Percentiles rank a stretch among this genome's conserved stretches.
Conservation (phyloP, 805 yeast genomes). For the Candida ponderosae region DNA sequence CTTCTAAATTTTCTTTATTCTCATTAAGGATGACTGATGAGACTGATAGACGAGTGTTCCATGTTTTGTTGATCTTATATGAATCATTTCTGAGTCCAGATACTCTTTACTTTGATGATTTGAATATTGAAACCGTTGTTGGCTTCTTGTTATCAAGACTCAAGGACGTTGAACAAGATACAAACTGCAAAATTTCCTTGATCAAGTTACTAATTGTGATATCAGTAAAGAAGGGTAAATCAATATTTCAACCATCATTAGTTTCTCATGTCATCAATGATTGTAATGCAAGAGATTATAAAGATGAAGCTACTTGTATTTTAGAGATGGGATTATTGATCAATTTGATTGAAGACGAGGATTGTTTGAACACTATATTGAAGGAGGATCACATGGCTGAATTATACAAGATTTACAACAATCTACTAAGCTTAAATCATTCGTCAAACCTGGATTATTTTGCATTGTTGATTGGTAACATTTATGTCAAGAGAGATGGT, state of each 20-base stretch:
- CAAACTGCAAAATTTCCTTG: constrained; percentile 1
- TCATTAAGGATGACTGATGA: not conserved
- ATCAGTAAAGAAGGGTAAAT: constrained; percentile 6
- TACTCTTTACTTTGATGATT: not conserved
- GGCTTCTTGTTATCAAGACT: not conserved
- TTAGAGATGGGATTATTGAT: constrained; percentile 15
- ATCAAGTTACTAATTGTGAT: constrained; percentile 13
- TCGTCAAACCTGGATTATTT: constrained; percentile 8
- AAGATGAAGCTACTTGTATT: constrained; percentile 8
- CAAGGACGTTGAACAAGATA: not conserved
- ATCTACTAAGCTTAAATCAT: not conserved
- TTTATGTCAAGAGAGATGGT: constrained; percentile 3
- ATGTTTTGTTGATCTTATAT: constrained; percentile 8
- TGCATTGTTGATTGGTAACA: constrained; percentile 11
- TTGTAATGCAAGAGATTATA: not conserved
- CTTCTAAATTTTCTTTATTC: not conserved
- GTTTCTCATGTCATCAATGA: not conserved
- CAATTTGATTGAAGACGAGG: constrained; percentile 10
- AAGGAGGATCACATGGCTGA: not conserved
- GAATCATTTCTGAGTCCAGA: constrained; percentile 5
- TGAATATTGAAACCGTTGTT: not conserved
- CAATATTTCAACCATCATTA: not conserved
- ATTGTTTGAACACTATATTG: not conserved
- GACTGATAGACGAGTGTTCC: constrained; percentile 3
- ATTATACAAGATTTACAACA: constrained; percentile 7